Evolutionary conservation across 2,329 filamentous ascomycete genomes (phyloP).

Genomic region (Pseudogymnoascus sp.): DNA sequence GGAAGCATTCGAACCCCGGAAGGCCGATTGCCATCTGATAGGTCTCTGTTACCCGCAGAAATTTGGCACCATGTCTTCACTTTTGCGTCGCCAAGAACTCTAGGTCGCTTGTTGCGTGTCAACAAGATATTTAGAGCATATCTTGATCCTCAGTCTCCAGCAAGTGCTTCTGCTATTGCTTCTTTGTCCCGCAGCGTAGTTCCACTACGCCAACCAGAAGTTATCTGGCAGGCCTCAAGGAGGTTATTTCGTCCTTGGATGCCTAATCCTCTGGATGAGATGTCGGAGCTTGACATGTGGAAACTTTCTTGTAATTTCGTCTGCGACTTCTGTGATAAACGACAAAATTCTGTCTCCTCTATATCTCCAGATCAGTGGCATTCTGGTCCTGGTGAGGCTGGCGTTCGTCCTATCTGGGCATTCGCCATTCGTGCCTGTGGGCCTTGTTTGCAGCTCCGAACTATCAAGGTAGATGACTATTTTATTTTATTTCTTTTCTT

Average conservation of each 20-base stretch:
- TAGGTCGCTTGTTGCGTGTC: constrained; percentile 59
- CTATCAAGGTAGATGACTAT: constrained; percentile 53
- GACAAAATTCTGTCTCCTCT: constrained; percentile 21
- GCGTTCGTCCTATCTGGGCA: constrained; percentile 61
- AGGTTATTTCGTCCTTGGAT: constrained; percentile 58
- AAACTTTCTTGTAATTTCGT: constrained; percentile 52
- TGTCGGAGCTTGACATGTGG: constrained; percentile 71
- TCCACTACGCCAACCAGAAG: constrained; percentile 47
- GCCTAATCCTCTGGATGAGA: constrained; percentile 58
- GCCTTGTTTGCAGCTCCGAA: constrained; percentile 51
- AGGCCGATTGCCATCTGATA: constrained; percentile 19
- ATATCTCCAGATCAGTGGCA: constrained; percentile 42
- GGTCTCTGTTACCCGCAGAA: constrained; percentile 45
- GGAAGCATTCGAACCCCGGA: constrained; percentile 17
- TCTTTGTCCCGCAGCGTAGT: constrained; percentile 29
- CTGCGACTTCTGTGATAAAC: constrained; percentile 62
- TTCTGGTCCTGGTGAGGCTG: constrained; percentile 53
- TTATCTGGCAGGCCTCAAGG: constrained; percentile 65
- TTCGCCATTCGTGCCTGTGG: constrained; percentile 63
- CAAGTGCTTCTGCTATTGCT: constrained; percentile 25
- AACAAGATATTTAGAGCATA: constrained; percentile 59
- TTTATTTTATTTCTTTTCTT: constrained; percentile 10
- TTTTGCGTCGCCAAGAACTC: constrained; percentile 53
- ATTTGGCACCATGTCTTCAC: constrained; percentile 66
- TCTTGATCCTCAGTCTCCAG: constrained; percentile 43